Conservation (phyloP, 139 green algal species). For the Trebouxia sp. region DNA sequence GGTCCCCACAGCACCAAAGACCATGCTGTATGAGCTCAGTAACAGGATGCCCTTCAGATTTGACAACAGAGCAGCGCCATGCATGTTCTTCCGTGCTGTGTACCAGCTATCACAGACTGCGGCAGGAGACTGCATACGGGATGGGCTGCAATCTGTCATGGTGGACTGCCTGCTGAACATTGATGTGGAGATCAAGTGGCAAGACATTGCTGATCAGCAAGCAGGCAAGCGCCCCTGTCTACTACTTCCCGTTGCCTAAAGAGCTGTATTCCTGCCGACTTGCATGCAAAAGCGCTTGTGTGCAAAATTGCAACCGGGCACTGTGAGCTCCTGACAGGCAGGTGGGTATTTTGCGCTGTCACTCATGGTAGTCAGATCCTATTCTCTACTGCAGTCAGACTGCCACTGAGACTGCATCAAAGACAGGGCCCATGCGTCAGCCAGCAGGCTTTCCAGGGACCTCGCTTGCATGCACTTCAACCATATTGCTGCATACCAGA, state of each 20-base stretch:
- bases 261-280: too few species aligned
- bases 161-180: conserved; percentile 75
- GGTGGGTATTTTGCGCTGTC: background rate
- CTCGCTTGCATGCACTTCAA: too few species aligned
- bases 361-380: background rate
- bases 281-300: too few species aligned
- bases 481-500: too few species aligned
- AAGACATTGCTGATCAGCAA: conserved; percentile 82
- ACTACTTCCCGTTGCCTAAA: too few species aligned
- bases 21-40: conserved; percentile 60
- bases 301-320: too few species aligned
- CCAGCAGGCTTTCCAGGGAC: too few species aligned
- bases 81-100: conserved; percentile 71
- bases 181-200: conserved; percentile 83
- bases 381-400: background rate
- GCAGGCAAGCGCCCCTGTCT: background rate
- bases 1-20: conserved; percentile 65
- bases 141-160: conserved; percentile 65
- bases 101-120: conserved; percentile 60
- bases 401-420: background rate
- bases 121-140: conserved; percentile 53
- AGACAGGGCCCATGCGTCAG: too few species aligned
- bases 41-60: conserved; percentile 72
- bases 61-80: conserved; percentile 65
- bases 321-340: too few species aligned